Base-by-base conservation (phyloP, 192 early-diverging fungal species). In the Coemansia sp. region DNA sequence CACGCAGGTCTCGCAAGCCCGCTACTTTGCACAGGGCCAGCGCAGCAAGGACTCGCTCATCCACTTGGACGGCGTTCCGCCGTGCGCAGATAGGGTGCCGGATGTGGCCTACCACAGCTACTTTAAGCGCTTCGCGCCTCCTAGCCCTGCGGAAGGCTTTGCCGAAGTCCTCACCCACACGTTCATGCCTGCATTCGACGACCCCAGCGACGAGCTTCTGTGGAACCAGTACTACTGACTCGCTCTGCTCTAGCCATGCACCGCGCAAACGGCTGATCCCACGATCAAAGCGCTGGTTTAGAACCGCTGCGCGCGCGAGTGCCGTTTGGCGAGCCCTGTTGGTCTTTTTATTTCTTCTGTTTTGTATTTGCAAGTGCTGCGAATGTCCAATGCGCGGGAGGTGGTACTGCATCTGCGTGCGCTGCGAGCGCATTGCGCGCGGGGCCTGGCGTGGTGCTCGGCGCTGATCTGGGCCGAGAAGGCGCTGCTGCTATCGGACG, bases 391-490 rank as follows among this genome's bases (percentile, higher is more conserved):
- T n/a, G 21, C 25, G 18, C 47, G 36, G 5, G 66, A 74, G 49
- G 54, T 74, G 11, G 37, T 62, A 14, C 23, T 26, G 18, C 70
- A 74, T 32, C 46, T 74, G 19, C 70, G 70, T 14, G 46, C 21
- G 14, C 44, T 74, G 39, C 49, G 70, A 28, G 50, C 54, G 29
- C 53, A 51, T 47, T 66, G 70, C 25, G 56, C 70, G 16, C 51
- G 35, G 27, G 59, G 54, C 0, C 43, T 74, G 43, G 70, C 70
- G 16, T 74, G 70, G 63, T 53, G 63, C 44, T 66, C 70, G 10
- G 58, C 70, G 0, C 54, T 74, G 21, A 48, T 74, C 1, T 74
- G 70, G 70, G 70, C 54, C 2, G 70, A 74, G 23, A 74, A 74
- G 47, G 46, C 54, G 3, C 38, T 66, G 20, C 28, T 74, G 10